Percentiles rank a stretch among this genome's conserved stretches.
Evolutionary conservation across 129 eudicot genomes (phyloP).

Genomic region (Escallonia rubra): DNA sequence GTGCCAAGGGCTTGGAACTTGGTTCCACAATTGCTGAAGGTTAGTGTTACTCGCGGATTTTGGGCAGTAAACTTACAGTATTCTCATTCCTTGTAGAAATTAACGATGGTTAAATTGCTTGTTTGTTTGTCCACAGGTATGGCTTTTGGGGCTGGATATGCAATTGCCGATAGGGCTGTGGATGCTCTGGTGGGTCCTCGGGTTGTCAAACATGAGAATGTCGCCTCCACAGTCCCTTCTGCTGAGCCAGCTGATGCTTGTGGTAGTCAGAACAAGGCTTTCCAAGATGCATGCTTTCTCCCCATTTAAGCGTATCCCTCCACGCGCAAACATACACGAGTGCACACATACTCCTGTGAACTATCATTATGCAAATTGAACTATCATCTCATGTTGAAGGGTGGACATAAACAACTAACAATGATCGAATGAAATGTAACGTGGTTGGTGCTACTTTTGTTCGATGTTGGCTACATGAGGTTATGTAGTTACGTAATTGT

Average conservation of each 20-base stretch:
- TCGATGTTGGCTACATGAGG: too few relatives aligned
- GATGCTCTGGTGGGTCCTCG: constrained; percentile 24
- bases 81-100: neutral
- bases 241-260: constrained; percentile 9
- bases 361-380: too few relatives aligned
- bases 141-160: constrained; percentile 30
- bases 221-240: constrained; percentile 1
- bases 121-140: constrained; percentile 7
- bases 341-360: too few relatives aligned
- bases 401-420: too few relatives aligned
- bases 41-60: neutral
- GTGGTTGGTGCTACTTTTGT: too few relatives aligned
- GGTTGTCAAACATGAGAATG: constrained; percentile 6
- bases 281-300: constrained; percentile 16
- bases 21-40: constrained; percentile 27
- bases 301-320: neutral
- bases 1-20: neutral
- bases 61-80: too few relatives aligned
- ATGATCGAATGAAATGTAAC: too few relatives aligned
- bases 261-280: constrained; percentile 10
- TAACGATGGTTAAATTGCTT: neutral
- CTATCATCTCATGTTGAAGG: too few relatives aligned
- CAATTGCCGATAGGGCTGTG: constrained; percentile 25
- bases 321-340: too few relatives aligned
- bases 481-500: too few relatives aligned